These are phyloP conservation scores for Oenanthe sinensis DNA, from an alignment of 129 eudicot species.

Conservation along the genomic window DNA sequence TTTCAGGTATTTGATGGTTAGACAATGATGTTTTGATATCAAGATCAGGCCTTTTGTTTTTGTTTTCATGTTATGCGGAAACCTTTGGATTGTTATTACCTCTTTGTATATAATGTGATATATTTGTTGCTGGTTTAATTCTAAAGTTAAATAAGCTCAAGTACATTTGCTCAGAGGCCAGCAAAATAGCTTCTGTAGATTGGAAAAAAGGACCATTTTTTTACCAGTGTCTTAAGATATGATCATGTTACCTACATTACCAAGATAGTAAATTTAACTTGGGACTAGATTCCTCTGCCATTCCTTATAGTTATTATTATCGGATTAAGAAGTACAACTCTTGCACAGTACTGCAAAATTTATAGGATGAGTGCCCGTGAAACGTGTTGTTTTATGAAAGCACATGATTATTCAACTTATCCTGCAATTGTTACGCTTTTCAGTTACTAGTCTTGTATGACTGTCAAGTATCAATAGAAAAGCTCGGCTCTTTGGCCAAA, in stretches of 20 bases:
- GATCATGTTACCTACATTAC: background rate
- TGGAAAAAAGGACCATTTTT: background rate
- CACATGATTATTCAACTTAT: background rate
- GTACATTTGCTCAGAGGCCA: background rate
- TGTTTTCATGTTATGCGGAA: background rate
- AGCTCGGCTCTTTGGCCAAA: background rate
- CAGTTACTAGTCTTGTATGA: background rate
- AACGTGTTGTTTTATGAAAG: background rate
- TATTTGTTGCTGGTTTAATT: background rate
- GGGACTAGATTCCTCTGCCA: background rate
- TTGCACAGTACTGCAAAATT: background rate
- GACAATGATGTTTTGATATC: background rate
- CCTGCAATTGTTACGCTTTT: background rate
- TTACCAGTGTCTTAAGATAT: background rate
- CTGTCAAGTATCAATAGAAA: background rate
- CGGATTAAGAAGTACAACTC: background rate
- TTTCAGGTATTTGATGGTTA: constrained; percentile 40
- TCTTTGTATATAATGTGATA: background rate
- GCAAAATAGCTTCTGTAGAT: background rate
- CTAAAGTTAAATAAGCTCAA: background rate
- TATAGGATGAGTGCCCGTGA: background rate
- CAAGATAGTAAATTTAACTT: background rate
- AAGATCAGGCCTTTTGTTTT: background rate
- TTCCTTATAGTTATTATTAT: background rate
- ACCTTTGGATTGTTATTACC: background rate